Percentiles rank a stretch among this genome's conserved stretches.
phyloP scores from a whole-genome alignment of 768 basidiomycete species.

The Russula brevipes region DNA sequence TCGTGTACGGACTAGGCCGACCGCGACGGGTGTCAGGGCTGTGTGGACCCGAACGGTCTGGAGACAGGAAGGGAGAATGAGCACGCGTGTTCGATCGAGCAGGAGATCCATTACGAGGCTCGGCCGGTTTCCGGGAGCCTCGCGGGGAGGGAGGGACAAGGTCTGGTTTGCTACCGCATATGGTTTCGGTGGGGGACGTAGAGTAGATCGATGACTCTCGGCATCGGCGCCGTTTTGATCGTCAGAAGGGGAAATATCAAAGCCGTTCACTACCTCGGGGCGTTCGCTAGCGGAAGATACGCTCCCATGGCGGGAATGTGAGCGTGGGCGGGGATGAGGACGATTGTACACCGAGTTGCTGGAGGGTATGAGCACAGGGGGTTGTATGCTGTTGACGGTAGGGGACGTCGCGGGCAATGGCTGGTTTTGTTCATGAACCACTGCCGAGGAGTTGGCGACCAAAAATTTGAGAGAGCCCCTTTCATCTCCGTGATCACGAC shows the following conservation, averaged over 20 bases:
- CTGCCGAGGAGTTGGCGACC: constrained; percentile 59
- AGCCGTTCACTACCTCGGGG: constrained; percentile 52
- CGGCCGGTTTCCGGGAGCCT: constrained; percentile 17
- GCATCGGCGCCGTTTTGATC: constrained; percentile 59
- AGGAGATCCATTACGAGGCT: constrained; percentile 22
- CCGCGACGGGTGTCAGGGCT: constrained; percentile 20
- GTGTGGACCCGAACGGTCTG: constrained; percentile 20
- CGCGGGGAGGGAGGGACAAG: constrained; percentile 20
- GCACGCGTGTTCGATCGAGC: constrained; percentile 19
- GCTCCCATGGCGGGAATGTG: constrained; percentile 56
- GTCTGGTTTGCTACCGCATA: constrained; percentile 35
- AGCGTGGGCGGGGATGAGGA: constrained; percentile 33
- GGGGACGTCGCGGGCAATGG: constrained; percentile 34
- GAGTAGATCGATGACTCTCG: constrained; percentile 39
- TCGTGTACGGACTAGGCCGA: constrained; percentile 3
- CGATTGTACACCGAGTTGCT: constrained; percentile 41
- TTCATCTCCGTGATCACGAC: constrained; percentile 65
- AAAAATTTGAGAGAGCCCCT: constrained; percentile 82
- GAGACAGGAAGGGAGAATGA: constrained; percentile 24
- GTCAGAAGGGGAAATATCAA: constrained; percentile 55
- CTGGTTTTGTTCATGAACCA: constrained; percentile 49
- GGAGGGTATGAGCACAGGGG: constrained; percentile 47
- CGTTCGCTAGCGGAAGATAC: constrained; percentile 67
- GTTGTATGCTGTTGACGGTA: constrained; percentile 45
- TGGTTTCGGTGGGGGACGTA: constrained; percentile 39